Base-by-base conservation (phyloP, 2,329 filamentous ascomycete genomes). In the Beauveria asiatica region DNA sequence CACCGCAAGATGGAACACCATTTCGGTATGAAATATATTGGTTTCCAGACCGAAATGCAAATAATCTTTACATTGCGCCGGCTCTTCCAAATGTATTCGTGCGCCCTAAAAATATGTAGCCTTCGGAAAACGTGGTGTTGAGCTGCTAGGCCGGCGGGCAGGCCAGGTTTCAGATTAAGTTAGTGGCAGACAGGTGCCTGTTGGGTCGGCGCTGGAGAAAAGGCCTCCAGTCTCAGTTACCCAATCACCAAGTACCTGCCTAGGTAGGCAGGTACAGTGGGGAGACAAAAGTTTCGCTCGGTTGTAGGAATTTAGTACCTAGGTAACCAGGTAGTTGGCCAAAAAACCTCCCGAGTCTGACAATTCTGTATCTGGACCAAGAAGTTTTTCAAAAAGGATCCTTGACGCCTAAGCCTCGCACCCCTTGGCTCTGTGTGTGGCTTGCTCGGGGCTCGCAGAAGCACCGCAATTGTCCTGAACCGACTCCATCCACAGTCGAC, bases 371-470 rank as follows among this genome's bases (percentile, higher is more conserved):
- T 21, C 23, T 25, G 17, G 21, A 21, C 46, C 19, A 49, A 49
- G 3, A 39, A 23, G 3, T 6, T 19, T 9, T 33, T 23, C n/a
- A 23, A 17, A 25, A 25, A 7, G 50, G 11, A 53, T 17, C 19
- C 50, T 52, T 39, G 39, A 30, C 39, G 25, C 54, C 42, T 37
- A 19, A 57, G 23, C 37, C 48, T 30, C 19, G 42, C 4, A 57
- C 37, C 21, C 25, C 25, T 11, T 33, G 53, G 27, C 41, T 19
- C 16, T 44, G 54, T 37, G 16, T 42, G 55, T 57, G 48, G 56
- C 46, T 58, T 37, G 56, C 21, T 33, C 23, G 21, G 46, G 46
- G 56, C 56, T 58, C 44, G 48, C 56, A 52, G 46, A 51, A 45
- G 45, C 30, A 51, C 30, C 45, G 11, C 42, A 48, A 41, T 39